Percentiles rank a stretch among this genome's conserved stretches.
phyloP scores from a whole-genome alignment of 2,329 filamentous ascomycete species.

The Xenosphaeropsis pyriputrescens region DNA sequence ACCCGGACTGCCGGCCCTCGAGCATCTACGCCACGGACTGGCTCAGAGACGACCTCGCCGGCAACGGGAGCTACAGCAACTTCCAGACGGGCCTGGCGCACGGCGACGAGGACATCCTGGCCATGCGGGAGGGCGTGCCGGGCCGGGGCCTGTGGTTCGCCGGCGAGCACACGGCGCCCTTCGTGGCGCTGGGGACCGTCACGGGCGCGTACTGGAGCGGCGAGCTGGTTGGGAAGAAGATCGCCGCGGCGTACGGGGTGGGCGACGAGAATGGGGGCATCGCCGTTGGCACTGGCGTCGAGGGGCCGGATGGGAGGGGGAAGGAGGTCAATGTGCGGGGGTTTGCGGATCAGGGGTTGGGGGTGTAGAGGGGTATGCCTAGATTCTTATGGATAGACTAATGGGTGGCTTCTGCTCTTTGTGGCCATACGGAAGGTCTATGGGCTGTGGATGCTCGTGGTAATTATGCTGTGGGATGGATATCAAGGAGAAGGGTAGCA shows the following conservation, averaged over 20 bases:
- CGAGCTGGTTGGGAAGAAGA: slow-evolving; percentile 56
- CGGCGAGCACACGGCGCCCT: slow-evolving; percentile 70
- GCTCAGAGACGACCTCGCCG: slow-evolving; percentile 50
- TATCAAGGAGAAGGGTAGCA: too few species aligned
- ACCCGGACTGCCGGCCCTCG: slow-evolving; percentile 33
- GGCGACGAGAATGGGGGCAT: background rate
- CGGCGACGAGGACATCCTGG: slow-evolving; percentile 44
- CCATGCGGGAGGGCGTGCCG: slow-evolving; percentile 28
- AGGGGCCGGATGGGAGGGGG: background rate
- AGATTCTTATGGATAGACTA: too few species aligned
- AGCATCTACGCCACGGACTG: slow-evolving; percentile 46
- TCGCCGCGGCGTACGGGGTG: slow-evolving; percentile 37
- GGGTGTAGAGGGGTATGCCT: background rate
- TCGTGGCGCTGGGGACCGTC: slow-evolving; percentile 75
- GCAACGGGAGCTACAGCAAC: slow-evolving; percentile 54
- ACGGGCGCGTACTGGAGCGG: slow-evolving; percentile 91
- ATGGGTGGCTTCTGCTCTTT: too few species aligned
- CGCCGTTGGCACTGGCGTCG: background rate
- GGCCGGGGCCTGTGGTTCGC: slow-evolving; percentile 40
- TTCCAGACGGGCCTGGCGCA: slow-evolving; percentile 45
- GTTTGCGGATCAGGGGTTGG: background rate
- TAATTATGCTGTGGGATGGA: too few species aligned
- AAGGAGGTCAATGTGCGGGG: background rate
- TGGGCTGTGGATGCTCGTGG: too few species aligned
- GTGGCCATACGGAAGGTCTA: too few species aligned